These are phyloP conservation scores for Melanogaster broomeanus DNA, from an alignment of 768 basidiomycete genomes.

Conservation along the genomic window DNA sequence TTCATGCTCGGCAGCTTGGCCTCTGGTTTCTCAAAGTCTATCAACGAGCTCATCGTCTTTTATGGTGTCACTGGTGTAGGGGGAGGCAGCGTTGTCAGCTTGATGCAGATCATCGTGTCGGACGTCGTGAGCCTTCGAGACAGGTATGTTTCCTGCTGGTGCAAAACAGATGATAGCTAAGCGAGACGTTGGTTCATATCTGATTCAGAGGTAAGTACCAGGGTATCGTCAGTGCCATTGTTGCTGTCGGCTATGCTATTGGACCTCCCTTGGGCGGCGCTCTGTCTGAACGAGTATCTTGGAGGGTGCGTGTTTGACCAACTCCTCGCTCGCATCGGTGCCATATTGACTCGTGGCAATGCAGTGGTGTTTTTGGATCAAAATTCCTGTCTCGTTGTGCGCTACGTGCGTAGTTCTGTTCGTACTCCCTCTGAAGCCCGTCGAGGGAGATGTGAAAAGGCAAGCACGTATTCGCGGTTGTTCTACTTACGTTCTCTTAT, in stretches of 20 bases:
- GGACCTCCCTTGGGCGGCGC: conserved; percentile 72
- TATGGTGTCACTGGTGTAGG: conserved; percentile 70
- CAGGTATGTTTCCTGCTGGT: conserved; percentile 38
- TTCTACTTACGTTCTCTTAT: not conserved
- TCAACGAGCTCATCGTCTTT: conserved; percentile 69
- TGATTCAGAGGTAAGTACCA: conserved; percentile 68
- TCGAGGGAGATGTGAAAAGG: conserved; percentile 59
- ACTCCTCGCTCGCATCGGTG: not conserved
- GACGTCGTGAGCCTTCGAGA: conserved; percentile 76
- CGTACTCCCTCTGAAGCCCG: conserved; percentile 68
- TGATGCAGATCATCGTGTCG: conserved; percentile 70
- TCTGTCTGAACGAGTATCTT: conserved; percentile 59
- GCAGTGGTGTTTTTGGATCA: conserved; percentile 80
- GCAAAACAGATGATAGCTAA: not conserved
- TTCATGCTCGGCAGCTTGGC: conserved; percentile 70
- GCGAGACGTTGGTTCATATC: not conserved
- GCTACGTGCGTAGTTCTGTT: conserved; percentile 61
- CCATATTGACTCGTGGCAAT: not conserved
- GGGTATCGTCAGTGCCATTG: conserved; percentile 64
- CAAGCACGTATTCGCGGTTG: conserved; percentile 24
- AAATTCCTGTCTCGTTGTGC: conserved; percentile 56
- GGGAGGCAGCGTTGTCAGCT: conserved; percentile 69
- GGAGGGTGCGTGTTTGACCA: conserved; percentile 58
- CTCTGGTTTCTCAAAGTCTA: conserved; percentile 65
- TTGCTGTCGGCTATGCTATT: conserved; percentile 59